Percentiles rank a stretch among this genome's conserved stretches.
These are phyloP conservation scores for Geoglossum glabrum DNA, from an alignment of 495 filamentous ascomycete species.

Conservation along the genomic window DNA sequence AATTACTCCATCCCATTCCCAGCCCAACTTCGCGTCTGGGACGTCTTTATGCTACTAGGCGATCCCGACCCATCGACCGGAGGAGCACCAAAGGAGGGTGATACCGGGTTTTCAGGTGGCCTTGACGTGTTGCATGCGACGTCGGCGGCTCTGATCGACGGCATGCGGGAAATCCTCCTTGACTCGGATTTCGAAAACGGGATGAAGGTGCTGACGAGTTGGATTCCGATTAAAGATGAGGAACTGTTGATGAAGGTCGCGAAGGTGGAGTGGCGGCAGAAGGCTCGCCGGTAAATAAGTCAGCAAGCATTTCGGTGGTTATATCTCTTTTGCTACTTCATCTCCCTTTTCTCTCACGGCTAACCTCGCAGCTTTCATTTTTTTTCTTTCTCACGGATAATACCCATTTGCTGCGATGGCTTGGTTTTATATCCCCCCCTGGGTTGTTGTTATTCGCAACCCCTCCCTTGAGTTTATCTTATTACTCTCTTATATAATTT, in stretches of 20 bases:
- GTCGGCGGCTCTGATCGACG: constrained; percentile 78
- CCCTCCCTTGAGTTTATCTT: no score
- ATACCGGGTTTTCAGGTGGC: constrained; percentile 36
- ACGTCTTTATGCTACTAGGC: constrained; percentile 94
- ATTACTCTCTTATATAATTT: no score
- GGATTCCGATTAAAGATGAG: constrained; percentile 88
- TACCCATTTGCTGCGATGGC: no score
- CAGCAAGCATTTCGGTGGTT: background rate
- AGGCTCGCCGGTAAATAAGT: constrained; percentile 23
- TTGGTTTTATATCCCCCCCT: no score
- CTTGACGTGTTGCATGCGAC: constrained; percentile 84
- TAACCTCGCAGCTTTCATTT: no score
- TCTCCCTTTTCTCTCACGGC: background rate
- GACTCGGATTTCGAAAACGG: constrained; percentile 93
- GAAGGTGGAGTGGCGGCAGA: constrained; percentile 75
- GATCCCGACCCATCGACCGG: constrained; percentile 24
- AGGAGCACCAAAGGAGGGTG: background rate
- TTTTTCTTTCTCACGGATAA: no score
- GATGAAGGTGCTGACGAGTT: constrained; percentile 94
- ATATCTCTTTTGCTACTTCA: background rate
- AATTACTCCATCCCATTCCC: constrained; percentile 92
- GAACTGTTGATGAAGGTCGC: constrained; percentile 88
- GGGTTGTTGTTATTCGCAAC: no score
- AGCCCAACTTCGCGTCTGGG: constrained; percentile 96
- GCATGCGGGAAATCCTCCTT: constrained; percentile 73